These are phyloP conservation scores for Clonostachys byssicola DNA, from an alignment of 2,329 filamentous ascomycete species.

Conservation along the genomic window DNA sequence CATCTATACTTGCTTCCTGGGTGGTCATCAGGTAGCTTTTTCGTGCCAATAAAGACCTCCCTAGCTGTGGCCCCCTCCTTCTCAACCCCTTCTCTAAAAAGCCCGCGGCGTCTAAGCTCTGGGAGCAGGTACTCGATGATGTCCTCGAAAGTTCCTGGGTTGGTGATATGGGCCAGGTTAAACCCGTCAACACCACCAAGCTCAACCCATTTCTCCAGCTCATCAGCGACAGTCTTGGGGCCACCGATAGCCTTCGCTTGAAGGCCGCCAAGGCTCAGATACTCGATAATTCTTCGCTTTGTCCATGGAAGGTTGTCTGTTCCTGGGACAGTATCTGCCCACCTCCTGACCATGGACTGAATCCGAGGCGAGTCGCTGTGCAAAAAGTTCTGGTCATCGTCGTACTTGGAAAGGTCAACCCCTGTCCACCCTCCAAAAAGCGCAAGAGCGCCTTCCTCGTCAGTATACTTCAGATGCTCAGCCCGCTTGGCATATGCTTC, in stretches of 20 bases:
- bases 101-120: slow-evolving; percentile 40
- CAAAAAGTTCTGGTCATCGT: slow-evolving; percentile 58
- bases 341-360: slow-evolving; percentile 15
- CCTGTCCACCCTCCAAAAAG: slow-evolving; percentile 66
- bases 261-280: slow-evolving; percentile 43
- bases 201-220: slow-evolving; percentile 38
- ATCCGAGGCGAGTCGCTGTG: slow-evolving; percentile 60
- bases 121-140: slow-evolving; percentile 58
- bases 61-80: slow-evolving; percentile 8
- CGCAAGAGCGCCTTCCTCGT: slow-evolving; percentile 57
- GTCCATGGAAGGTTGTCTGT: slow-evolving; percentile 37
- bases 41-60: slow-evolving; percentile 8
- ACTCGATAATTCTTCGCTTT: slow-evolving; percentile 51
- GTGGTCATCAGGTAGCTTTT: slow-evolving; percentile 6
- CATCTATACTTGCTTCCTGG: slow-evolving; percentile 6
- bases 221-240: slow-evolving; percentile 37
- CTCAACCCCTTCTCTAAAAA: slow-evolving; percentile 5
- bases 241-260: slow-evolving; percentile 42
- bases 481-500: slow-evolving; percentile 46
- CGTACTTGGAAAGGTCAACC: slow-evolving; percentile 56
- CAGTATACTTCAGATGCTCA: slow-evolving; percentile 50
- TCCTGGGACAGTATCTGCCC: slow-evolving; percentile 7
- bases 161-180: slow-evolving; percentile 39
- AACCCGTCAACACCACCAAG: slow-evolving; percentile 23
- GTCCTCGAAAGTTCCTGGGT: slow-evolving; percentile 53